phyloP scores from a whole-genome alignment of 2,329 filamentous ascomycete genomes.

The Celoporthe dispersa region DNA sequence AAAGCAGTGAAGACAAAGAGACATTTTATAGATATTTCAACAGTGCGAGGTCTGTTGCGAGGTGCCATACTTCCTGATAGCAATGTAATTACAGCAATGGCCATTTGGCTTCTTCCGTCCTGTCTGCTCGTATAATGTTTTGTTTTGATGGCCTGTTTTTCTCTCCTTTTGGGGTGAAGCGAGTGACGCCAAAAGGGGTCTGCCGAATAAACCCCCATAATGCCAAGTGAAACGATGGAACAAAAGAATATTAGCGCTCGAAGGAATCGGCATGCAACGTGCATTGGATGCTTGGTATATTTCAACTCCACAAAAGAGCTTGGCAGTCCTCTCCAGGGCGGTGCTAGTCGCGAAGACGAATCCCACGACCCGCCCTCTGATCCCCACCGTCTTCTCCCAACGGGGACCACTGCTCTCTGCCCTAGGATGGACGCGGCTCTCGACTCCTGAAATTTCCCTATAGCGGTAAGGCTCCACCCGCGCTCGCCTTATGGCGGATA shows the following conservation, averaged over 20 bases:
- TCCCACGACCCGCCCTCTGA: neutral
- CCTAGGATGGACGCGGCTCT: neutral
- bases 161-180: neutral
- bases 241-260: neutral
- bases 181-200: neutral
- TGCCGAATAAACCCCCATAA: neutral
- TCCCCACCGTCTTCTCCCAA: neutral
- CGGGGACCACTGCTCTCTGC: neutral
- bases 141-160: neutral
- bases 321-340: neutral
- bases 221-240: constrained; percentile 7
- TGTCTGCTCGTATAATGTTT: neutral
- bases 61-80: neutral
- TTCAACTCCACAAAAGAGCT: neutral
- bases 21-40: neutral
- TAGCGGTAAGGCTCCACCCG: neutral
- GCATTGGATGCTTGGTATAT: neutral
- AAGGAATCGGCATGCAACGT: neutral
- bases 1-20: neutral
- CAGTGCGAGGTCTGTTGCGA: neutral
- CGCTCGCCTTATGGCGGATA: neutral
- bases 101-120: neutral
- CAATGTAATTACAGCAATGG: neutral
- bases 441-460: constrained; percentile 5
- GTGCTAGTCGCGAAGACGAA: neutral